These are phyloP conservation scores for Fusarium armeniacum DNA, from an alignment of 2,329 filamentous ascomycete genomes.

Conservation along the genomic window DNA sequence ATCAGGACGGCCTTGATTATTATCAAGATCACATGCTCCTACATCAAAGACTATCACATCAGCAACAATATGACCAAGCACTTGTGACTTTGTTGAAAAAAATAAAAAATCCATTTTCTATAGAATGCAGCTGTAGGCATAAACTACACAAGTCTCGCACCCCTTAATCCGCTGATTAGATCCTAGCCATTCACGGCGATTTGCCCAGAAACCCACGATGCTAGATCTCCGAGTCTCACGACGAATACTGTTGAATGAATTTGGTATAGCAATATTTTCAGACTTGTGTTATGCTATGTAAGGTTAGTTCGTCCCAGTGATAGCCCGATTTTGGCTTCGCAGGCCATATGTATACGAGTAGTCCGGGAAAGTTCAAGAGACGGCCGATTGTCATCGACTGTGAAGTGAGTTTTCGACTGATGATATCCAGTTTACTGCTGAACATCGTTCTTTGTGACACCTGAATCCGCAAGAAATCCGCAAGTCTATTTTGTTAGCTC, in stretches of 20 bases:
- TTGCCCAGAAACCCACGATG: neutral
- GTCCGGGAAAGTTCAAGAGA: neutral
- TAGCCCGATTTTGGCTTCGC: neutral
- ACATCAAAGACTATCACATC: neutral
- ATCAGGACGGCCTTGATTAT: neutral
- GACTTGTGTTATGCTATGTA: constrained; percentile 5
- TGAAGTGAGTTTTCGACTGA: neutral
- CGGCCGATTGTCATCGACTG: neutral
- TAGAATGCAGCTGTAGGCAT: neutral
- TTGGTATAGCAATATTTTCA: constrained; percentile 12
- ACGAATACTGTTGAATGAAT: neutral
- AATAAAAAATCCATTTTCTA: neutral
- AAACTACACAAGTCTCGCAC: neutral
- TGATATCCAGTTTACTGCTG: neutral
- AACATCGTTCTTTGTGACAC: constrained; percentile 1
- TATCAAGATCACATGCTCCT: neutral
- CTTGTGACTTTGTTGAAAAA: neutral
- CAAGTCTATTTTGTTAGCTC: constrained; percentile 20
- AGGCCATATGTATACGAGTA: neutral
- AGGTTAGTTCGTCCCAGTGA: constrained; percentile 2
- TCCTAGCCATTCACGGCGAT: neutral
- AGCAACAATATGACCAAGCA: neutral
- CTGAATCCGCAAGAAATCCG: neutral
- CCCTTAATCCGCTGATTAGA: neutral
- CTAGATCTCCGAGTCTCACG: neutral